Evolutionary conservation across 208 protist species (phyloP), one percentile per base, ranked within the genome.

Genomic region (Herpetomonas samuelpessoai): DNA sequence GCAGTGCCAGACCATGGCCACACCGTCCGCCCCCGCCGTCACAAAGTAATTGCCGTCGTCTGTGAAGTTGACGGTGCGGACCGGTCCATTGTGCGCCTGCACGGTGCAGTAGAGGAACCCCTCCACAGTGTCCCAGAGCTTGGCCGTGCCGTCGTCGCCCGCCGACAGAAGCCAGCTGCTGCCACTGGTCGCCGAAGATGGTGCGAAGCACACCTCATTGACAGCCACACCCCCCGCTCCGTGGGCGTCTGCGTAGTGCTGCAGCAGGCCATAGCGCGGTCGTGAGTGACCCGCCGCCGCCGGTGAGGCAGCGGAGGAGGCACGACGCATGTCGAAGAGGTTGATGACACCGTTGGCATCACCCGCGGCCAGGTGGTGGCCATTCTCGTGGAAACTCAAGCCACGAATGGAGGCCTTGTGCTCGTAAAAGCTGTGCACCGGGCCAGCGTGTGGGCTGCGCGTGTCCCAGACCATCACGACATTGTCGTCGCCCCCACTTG

Each of bases 111-210:
- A 92, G 18, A 96, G 57, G 41, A 79, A 79, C 2, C 86, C 91
- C 53, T 96, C 85, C 28, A 74, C 71, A 12, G 87, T 65, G 56
- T 96, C 90, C 89, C 91, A 97, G 46, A 97, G 47, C 62, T 92
- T 91, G 48, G 75, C 81, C 18, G 70, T 68, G 18, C 79, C 80
- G 69, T 97, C 93, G 16, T 82, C 74, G 29, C 79, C 84, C 21
- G 76, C 81, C 14, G 81, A 89, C 19, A 95, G 68, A 27, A 97
- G 63, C 79, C 82, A 96, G 57, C 78, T 75, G 35, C 35, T 41
- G 35, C 35, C 35, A 41, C 35, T 41, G 14, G 35, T 18, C 9
- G 35, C 35, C 9, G 14, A 41, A 7, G 38, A 35, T 18, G 83
- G 87, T 24, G 74, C 62, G 57, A 97, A 94, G 59, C 68, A 68